Percentiles rank a stretch among this genome's conserved stretches.
These are phyloP conservation scores for Mychonastes homosphaera DNA, from an alignment of 139 green algal species.

Conservation along the genomic window DNA sequence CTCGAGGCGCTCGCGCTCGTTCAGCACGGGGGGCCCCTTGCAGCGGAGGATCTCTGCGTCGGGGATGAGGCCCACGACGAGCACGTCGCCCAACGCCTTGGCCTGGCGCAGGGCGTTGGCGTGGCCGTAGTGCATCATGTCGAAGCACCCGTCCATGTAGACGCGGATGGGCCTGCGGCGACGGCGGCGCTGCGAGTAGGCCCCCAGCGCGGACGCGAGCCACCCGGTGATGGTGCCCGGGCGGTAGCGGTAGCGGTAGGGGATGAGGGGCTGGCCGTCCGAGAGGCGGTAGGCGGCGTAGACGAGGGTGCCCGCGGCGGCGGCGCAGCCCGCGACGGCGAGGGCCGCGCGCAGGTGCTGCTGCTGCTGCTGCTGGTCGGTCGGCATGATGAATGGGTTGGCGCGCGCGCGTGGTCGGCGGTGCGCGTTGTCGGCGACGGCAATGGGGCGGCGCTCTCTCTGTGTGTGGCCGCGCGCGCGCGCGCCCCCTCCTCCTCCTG, in stretches of 20 bases:
- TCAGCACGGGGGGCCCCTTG: conserved; percentile 78
- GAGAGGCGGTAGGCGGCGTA: too few species aligned
- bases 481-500: too few species aligned
- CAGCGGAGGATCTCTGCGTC: conserved; percentile 86
- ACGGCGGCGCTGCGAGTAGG: conserved; percentile 64
- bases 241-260: conserved; percentile 87
- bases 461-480: too few species aligned
- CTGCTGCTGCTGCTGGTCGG: too few species aligned
- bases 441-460: too few species aligned
- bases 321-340: too few species aligned
- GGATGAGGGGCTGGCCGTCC: too few species aligned
- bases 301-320: too few species aligned
- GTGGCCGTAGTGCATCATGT: conserved; percentile 99
- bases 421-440: too few species aligned
- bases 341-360: too few species aligned
- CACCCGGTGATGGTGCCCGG: conserved; percentile 77
- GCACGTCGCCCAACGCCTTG: conserved; percentile 72
- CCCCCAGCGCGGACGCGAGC: conserved; percentile 53
- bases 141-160: conserved; percentile 99
- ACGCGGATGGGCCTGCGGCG: conserved; percentile 72
- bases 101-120: conserved; percentile 92
- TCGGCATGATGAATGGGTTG: too few species aligned
- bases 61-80: conserved; percentile 92
- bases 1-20: conserved; percentile 71
- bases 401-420: too few species aligned